phyloP scores from a whole-genome alignment of 1,139 yeast genomes.

The Blastobotrys malaysiensis region DNA sequence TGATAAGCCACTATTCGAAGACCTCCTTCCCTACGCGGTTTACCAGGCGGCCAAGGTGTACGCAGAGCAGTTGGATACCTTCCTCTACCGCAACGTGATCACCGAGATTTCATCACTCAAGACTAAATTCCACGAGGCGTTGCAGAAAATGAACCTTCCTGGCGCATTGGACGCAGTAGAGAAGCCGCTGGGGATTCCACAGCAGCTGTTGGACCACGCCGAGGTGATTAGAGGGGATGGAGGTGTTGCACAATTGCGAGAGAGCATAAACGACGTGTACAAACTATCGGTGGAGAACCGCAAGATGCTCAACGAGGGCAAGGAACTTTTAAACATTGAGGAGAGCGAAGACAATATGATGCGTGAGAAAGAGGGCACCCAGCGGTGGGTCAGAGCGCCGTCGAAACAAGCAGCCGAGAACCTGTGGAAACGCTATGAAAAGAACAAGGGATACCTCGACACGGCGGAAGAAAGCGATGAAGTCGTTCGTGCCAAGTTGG shows the following conservation, averaged over 20 bases:
- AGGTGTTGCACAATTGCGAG: slow-evolving; percentile 44
- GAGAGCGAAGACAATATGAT: slow-evolving; percentile 51
- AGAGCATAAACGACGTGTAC: slow-evolving; percentile 44
- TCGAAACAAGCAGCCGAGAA: slow-evolving; percentile 26
- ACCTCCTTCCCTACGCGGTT: slow-evolving; percentile 60
- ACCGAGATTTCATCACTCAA: slow-evolving; percentile 51
- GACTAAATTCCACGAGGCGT: slow-evolving; percentile 38
- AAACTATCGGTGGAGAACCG: slow-evolving; percentile 40
- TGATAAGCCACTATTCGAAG: slow-evolving; percentile 42
- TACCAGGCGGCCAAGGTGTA: slow-evolving; percentile 66
- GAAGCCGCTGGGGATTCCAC: slow-evolving; percentile 60
- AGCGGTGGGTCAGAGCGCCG: slow-evolving; percentile 40
- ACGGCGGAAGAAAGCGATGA: slow-evolving; percentile 64
- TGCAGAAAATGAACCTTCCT: slow-evolving; percentile 41
- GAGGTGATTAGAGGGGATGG: slow-evolving; percentile 53
- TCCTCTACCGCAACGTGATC: slow-evolving; percentile 46
- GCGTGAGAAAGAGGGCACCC: slow-evolving; percentile 44
- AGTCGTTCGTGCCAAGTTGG: slow-evolving; percentile 42
- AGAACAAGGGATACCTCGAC: slow-evolving; percentile 45
- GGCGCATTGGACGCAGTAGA: slow-evolving; percentile 60
- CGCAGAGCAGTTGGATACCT: slow-evolving; percentile 57
- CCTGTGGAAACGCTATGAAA: slow-evolving; percentile 39
- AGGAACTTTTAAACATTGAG: slow-evolving; percentile 46
- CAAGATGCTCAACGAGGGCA: slow-evolving; percentile 42
- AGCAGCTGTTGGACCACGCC: slow-evolving; percentile 48